Evolutionary conservation across 73 alveolate species (phyloP).

Genomic region (Stentor roeselii): DNA sequence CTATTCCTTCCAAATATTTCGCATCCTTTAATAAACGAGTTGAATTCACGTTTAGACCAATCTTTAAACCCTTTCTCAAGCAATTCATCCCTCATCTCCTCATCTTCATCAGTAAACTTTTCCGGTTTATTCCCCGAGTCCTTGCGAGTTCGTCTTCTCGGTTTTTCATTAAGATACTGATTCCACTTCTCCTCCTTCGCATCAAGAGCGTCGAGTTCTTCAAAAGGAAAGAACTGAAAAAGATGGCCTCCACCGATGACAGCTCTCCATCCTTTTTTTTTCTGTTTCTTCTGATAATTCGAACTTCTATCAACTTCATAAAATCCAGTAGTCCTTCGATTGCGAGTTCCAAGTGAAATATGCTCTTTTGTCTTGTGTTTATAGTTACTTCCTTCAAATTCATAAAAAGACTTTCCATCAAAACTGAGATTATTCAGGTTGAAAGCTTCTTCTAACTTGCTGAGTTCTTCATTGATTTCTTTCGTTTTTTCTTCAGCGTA

Average conservation of each 20-base stretch:
- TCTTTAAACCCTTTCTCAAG: constrained; percentile 70
- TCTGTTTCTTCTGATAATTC: constrained; percentile 72
- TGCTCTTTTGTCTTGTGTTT: constrained; percentile 34
- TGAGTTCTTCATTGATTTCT: constrained; percentile 70
- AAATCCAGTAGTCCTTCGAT: constrained; percentile 51
- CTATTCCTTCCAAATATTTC: constrained; percentile 68
- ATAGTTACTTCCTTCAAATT: constrained; percentile 60
- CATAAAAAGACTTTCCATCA: constrained; percentile 40
- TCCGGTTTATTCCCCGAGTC: constrained; percentile 40
- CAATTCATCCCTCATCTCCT: constrained; percentile 52
- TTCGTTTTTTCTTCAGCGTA: constrained; percentile 90
- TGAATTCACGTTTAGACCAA: constrained; percentile 75
- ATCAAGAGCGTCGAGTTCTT: constrained; percentile 74
- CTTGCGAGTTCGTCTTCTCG: constrained; percentile 13
- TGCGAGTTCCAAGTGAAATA: constrained; percentile 31
- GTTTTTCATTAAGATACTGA: constrained; percentile 49
- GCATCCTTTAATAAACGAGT: constrained; percentile 69
- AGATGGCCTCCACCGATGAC: constrained; percentile 79
- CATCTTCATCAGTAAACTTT: constrained; percentile 64
- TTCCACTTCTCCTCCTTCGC: constrained; percentile 72
- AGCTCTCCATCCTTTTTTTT: constrained; percentile 82
- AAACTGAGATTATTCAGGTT: constrained; percentile 55
- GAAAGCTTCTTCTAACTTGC: constrained; percentile 36
- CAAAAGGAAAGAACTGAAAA: constrained; percentile 80
- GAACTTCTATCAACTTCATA: constrained; percentile 70